Evolutionary conservation across 148 eudicot genomes (phyloP), one percentile per base, ranked within the genome.

Genomic region (Pharnaceum exiguum): DNA sequence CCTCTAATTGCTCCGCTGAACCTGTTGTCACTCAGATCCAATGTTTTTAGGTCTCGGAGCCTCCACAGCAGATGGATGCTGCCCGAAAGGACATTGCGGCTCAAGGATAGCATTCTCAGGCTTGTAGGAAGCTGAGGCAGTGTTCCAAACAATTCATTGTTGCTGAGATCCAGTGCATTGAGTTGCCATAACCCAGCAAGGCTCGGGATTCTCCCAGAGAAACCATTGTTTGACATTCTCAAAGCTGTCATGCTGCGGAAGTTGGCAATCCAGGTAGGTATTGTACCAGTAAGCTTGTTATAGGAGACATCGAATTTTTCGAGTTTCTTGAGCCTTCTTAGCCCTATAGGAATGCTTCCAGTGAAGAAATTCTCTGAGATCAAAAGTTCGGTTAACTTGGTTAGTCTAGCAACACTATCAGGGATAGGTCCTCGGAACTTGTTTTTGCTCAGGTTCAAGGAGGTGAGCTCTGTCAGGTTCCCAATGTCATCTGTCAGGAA

Each of bases 351-450:
- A 58, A 88, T 46, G 50, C 49, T 59, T 2, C 89, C 82, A 0
- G 84, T 78, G 58, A 88, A 84, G 51, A 64, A 76, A 57, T 84
- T 84, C 9, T 62, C 70, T 0, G 82, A 73, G 4, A 88, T 67
- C 4, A 56, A 16, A n/a, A 88, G 80, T 2, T 29, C 55, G 4
- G 77, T 75, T 22, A 88, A 66, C 21, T 74, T 88, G 26, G n/a
- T 70, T 8, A 84, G 74, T 23, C 66, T 76, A 5, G 66, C 12
- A 21, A 88, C 56, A 32, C 75, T 48, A 3, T 59, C 44, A 1
- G 88, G 88, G 21, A 88, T 76, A 1, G 85, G 80, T 1, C 96
- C 89, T 2, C 91, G 64, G 45, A 88, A 85, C 51, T 76, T 80
- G 79, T 84, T 88, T 57, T 59, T 74, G 45, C 79, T 62, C 7